Conservation (phyloP, 1,139 yeast species). For the Saccharomyces uvarum region DNA sequence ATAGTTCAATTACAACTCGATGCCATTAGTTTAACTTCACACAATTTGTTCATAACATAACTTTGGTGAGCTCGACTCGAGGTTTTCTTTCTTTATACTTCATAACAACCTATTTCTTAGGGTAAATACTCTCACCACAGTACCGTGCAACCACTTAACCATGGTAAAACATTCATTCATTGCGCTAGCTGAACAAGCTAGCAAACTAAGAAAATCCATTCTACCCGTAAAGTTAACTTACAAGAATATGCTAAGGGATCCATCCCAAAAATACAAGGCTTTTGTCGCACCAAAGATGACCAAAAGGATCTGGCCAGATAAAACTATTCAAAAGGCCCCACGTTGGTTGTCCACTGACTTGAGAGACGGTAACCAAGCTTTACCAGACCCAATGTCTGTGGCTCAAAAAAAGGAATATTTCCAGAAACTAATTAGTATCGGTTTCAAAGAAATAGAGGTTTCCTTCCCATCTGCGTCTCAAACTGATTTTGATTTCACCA, state of each 20-base stretch:
- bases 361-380: slow-evolving; percentile 93
- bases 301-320: slow-evolving; percentile 82
- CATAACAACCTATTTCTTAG: neutral
- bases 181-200: neutral
- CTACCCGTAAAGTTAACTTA: slow-evolving; percentile 31
- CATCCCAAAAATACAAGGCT: slow-evolving; percentile 66
- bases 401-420: slow-evolving; percentile 85
- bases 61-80: neutral
- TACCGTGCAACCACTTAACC: neutral
- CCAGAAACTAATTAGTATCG: slow-evolving; percentile 72
- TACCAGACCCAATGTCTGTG: slow-evolving; percentile 94
- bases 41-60: neutral
- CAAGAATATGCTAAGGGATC: slow-evolving; percentile 56
- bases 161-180: neutral
- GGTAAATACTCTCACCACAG: neutral
- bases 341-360: slow-evolving; percentile 95
- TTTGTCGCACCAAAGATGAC: slow-evolving; percentile 58
- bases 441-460: slow-evolving; percentile 95
- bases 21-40: neutral
- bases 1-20: neutral
- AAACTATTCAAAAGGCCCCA: slow-evolving; percentile 70
- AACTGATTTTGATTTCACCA: slow-evolving; percentile 90
- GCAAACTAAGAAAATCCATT: neutral
- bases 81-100: neutral
- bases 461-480: slow-evolving; percentile 95